These are phyloP conservation scores for Picocystis salinarum DNA, from an alignment of 139 green algal species.

Conservation along the genomic window DNA sequence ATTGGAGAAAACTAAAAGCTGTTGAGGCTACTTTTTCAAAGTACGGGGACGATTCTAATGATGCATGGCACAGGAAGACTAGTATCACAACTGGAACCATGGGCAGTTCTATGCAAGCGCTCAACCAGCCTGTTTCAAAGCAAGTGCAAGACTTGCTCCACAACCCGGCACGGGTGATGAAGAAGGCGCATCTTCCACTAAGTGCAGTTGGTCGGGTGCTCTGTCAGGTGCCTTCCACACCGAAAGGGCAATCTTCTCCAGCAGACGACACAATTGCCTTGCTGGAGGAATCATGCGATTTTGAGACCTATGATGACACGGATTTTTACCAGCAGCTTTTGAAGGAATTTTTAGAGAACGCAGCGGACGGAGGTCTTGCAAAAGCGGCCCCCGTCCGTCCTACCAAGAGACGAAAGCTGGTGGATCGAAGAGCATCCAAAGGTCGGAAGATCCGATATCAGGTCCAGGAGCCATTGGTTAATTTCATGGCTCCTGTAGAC, in stretches of 20 bases:
- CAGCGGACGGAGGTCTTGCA: constrained; percentile 1
- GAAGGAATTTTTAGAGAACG: constrained; percentile 64
- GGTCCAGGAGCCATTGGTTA: constrained; percentile 74
- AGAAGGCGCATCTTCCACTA: constrained; percentile 23
- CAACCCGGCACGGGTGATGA: constrained; percentile 18
- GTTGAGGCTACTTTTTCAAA: too few species aligned
- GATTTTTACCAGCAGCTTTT: constrained; percentile 86
- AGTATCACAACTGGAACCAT: constrained; percentile 30
- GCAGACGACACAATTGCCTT: neutral
- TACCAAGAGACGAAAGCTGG: constrained; percentile 56
- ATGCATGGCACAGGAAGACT: constrained; percentile 64
- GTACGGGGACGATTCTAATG: constrained; percentile 45
- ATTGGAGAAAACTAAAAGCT: too few species aligned
- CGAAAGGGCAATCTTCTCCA: neutral
- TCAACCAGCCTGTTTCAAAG: constrained; percentile 46
- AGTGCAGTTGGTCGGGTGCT: constrained; percentile 1
- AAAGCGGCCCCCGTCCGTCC: constrained; percentile 8
- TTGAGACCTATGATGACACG: constrained; percentile 69
- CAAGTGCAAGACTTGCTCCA: constrained; percentile 32
- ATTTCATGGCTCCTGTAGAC: constrained; percentile 63
- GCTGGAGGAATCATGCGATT: constrained; percentile 15
- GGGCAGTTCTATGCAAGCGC: constrained; percentile 25
- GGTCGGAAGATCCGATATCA: constrained; percentile 73
- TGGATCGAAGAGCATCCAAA: constrained; percentile 72
- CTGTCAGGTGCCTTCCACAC: neutral